Evolutionary conservation across 805 yeast genomes (phyloP).

Genomic region (Clavispora fructus): DNA sequence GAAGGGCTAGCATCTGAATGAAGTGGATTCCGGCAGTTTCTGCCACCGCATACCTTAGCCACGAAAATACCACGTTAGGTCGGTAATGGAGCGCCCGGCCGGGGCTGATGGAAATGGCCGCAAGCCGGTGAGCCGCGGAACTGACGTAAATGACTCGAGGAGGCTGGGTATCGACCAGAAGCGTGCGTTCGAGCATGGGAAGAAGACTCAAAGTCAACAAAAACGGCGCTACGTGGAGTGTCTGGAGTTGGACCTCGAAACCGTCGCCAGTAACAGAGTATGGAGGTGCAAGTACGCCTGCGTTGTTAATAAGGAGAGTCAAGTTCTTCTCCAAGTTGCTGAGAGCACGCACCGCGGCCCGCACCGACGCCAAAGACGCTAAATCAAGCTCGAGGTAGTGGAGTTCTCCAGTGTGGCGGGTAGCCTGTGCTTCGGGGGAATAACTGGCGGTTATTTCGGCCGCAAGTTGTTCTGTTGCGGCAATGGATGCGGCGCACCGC

Average conservation of each 20-base stretch:
- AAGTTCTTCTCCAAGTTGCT: constrained; percentile 43
- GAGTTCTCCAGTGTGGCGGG: constrained; percentile 44
- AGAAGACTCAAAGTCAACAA: constrained; percentile 58
- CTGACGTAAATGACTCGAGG: constrained; percentile 61
- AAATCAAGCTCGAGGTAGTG: constrained; percentile 53
- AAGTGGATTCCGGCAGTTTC: constrained; percentile 76
- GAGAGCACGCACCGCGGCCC: constrained; percentile 43
- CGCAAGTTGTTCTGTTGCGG: constrained; percentile 54
- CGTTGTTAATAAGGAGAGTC: constrained; percentile 67
- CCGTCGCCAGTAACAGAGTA: constrained; percentile 57
- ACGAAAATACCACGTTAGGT: constrained; percentile 68
- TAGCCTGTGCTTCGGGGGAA: constrained; percentile 15
- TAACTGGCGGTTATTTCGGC: constrained; percentile 17
- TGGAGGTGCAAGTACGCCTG: constrained; percentile 80
- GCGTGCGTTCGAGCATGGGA: constrained; percentile 43
- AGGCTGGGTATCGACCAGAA: constrained; percentile 20
- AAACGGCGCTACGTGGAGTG: constrained; percentile 73
- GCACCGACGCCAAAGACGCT: constrained; percentile 29
- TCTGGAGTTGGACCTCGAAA: constrained; percentile 76
- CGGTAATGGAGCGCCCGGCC: constrained; percentile 45
- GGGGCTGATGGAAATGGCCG: constrained; percentile 43
- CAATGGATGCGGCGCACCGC: constrained; percentile 53
- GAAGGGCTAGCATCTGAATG: constrained; percentile 55
- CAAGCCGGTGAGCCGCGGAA: constrained; percentile 60
- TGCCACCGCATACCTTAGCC: constrained; percentile 74